Conservation (phyloP, 1,139 yeast genomes). For the Geotrichum klebahnii region DNA sequence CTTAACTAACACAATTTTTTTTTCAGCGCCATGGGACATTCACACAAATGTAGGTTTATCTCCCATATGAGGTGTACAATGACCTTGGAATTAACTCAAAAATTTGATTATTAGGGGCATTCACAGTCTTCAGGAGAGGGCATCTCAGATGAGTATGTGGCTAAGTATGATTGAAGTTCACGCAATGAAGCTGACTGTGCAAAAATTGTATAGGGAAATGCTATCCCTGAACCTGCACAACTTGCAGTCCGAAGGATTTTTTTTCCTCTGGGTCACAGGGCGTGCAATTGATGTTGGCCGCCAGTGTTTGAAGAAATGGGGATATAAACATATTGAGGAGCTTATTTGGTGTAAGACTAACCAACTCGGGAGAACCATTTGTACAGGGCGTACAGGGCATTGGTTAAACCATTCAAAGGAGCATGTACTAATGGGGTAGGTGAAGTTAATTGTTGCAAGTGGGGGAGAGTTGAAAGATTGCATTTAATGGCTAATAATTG, state of each 20-base stretch:
- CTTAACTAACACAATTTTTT: no score
- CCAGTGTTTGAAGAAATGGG: constrained; percentile 73
- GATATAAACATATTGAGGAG: constrained; percentile 72
- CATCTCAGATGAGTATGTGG: constrained; percentile 32
- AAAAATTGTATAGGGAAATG: constrained; percentile 45
- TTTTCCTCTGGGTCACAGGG: constrained; percentile 91
- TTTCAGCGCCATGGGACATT: constrained; percentile 68
- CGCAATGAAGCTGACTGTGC: neutral
- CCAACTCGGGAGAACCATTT: constrained; percentile 80
- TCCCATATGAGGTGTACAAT: no score
- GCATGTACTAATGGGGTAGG: constrained; percentile 71
- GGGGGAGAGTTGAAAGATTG: no score
- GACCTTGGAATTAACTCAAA: no score
- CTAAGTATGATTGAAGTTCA: no score
- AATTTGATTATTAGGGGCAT: constrained; percentile 27
- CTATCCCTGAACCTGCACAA: constrained; percentile 59
- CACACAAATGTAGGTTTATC: constrained; percentile 50
- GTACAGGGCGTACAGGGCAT: constrained; percentile 94
- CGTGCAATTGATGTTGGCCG: constrained; percentile 86
- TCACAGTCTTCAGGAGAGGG: constrained; percentile 58
- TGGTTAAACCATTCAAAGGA: constrained; percentile 96
- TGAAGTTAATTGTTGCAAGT: no score
- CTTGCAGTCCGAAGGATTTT: constrained; percentile 77
- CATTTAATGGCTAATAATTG: neutral
- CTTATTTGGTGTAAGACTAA: constrained; percentile 87